These are phyloP conservation scores for Hyaloscypha bicolor DNA, from an alignment of 495 filamentous ascomycete genomes.

Conservation along the genomic window DNA sequence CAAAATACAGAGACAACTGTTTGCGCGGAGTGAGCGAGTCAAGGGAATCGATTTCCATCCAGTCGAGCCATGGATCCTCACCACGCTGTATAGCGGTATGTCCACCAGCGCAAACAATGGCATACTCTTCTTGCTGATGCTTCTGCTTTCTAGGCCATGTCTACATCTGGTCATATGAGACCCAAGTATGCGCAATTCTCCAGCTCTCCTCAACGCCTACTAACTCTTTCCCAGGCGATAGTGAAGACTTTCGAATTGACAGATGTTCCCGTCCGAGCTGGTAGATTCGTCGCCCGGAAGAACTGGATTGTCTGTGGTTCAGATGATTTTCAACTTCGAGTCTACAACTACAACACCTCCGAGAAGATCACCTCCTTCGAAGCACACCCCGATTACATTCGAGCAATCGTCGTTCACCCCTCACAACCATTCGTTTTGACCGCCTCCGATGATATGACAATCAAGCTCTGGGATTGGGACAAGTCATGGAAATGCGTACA, in stretches of 20 bases:
- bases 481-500: conserved; percentile 97
- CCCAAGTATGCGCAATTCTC: conserved; percentile 59
- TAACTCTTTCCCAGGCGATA: conserved; percentile 61
- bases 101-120: conserved; percentile 20
- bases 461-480: conserved; percentile 99
- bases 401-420: conserved; percentile 95
- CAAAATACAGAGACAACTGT: conserved; percentile 69
- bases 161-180: conserved; percentile 99
- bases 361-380: conserved; percentile 99
- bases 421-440: conserved; percentile 95
- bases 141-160: conserved; percentile 70
- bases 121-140: conserved; percentile 25
- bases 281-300: conserved; percentile 95
- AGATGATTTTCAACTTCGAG: conserved; percentile 95
- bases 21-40: conserved; percentile 85
- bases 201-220: neutral
- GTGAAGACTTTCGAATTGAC: conserved; percentile 99
- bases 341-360: conserved; percentile 99
- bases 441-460: conserved; percentile 98
- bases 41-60: conserved; percentile 98
- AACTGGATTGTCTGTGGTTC: conserved; percentile 99
- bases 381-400: conserved; percentile 98
- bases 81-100: conserved; percentile 92
- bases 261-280: conserved; percentile 96
- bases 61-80: conserved; percentile 96